Conservation (phyloP, 257 asterid genomes). For the Leonotis leonurus region DNA sequence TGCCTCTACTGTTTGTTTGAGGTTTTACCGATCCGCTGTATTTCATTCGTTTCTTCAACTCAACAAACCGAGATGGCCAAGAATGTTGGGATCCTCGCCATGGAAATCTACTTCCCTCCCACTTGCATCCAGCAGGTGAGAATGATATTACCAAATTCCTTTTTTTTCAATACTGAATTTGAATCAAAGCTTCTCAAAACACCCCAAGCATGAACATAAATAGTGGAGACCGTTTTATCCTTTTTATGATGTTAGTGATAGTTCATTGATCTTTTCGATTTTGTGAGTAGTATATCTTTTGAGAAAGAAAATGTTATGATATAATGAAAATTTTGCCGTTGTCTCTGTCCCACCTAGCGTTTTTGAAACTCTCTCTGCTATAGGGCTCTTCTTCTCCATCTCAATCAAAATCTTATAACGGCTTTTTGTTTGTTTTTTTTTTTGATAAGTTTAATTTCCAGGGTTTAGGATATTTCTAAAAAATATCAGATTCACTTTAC, state of each 20-base stretch:
- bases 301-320: too few species aligned
- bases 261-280: background rate
- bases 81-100: constrained; percentile 91
- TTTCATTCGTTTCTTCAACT: constrained; percentile 7
- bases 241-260: too few species aligned
- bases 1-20: too few species aligned
- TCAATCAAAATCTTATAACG: background rate
- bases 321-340: too few species aligned
- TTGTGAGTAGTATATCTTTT: too few species aligned
- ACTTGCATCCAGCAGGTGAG: constrained; percentile 90
- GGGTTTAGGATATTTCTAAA: background rate
- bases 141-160: background rate
- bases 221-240: background rate
- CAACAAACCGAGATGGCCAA: constrained; percentile 32
- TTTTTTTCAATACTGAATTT: background rate
- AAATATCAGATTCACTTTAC: constrained; percentile 24
- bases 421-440: background rate
- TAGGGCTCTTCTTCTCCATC: background rate
- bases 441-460: background rate
- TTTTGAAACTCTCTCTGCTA: constrained; percentile 9
- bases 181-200: background rate
- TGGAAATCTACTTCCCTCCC: constrained; percentile 95
- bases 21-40: constrained; percentile 26
- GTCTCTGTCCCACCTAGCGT: constrained; percentile 14
- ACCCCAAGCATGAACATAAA: constrained; percentile 1